Evolutionary conservation across 2,329 filamentous ascomycete species (phyloP).

Genomic region (Plenodomus tracheiphilus): DNA sequence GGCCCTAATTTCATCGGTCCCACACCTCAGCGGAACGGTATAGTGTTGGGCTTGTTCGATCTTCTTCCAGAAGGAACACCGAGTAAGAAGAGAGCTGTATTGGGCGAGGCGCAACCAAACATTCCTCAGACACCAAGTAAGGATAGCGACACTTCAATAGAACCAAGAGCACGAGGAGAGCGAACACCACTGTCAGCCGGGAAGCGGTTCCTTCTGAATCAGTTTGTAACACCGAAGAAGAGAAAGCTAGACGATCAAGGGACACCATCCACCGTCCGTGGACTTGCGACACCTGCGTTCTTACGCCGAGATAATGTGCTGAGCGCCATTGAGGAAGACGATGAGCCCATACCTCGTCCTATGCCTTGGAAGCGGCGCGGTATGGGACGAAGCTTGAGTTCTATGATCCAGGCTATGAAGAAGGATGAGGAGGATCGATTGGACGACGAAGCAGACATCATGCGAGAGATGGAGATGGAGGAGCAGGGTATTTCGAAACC

Average conservation of each 20-base stretch:
- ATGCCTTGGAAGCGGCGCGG: conserved; percentile 49
- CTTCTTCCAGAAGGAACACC: conserved; percentile 60
- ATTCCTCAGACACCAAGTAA: conserved; percentile 47
- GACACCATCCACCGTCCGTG: conserved; percentile 40
- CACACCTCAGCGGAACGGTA: conserved; percentile 78
- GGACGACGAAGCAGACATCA: conserved; percentile 73
- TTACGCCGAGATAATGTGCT: conserved; percentile 59
- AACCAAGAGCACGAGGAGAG: conserved; percentile 36
- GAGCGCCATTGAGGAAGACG: conserved; percentile 60
- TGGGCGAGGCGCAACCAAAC: conserved; percentile 37
- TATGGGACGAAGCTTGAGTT: conserved; percentile 71
- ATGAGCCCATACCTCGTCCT: conserved; percentile 38
- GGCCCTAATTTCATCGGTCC: conserved; percentile 62
- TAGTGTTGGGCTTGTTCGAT: conserved; percentile 77
- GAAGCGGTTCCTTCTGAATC: conserved; percentile 64
- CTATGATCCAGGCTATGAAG: conserved; percentile 71
- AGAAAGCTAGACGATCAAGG: conserved; percentile 47
- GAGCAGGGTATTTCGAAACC: conserved; percentile 30
- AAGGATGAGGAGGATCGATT: conserved; percentile 57
- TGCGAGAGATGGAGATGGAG: conserved; percentile 69
- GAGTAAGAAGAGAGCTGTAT: conserved; percentile 37
- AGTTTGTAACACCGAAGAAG: conserved; percentile 64
- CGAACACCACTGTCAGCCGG: conserved; percentile 58
- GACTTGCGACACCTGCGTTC: conserved; percentile 72
- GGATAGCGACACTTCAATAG: conserved; percentile 32